Base-by-base conservation (phyloP, 768 basidiomycete species). In the Calocybe cyanea region DNA sequence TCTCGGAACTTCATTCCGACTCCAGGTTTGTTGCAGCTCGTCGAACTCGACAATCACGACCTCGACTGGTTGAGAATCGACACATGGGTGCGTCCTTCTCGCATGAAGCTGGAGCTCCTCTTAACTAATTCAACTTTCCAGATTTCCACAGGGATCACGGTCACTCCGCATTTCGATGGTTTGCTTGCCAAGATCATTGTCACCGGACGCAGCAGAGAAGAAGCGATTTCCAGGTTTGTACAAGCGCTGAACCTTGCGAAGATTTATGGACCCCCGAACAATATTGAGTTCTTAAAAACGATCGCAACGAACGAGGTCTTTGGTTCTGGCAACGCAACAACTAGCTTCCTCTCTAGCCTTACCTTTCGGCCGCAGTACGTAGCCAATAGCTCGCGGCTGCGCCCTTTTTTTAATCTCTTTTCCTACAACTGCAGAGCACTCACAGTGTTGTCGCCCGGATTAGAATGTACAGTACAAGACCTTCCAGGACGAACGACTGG, bases 111-210 rank as follows among this genome's bases (percentile, higher is more conserved):
- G n/a, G n/a, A n/a, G n/a, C n/a, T n/a, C n/a, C n/a, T n/a, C n/a
- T n/a, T n/a, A n/a, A 7, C 23, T 37, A 3, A 25, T 11, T 17
- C n/a, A 8, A 10, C 31, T 17, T 15, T 37, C 9, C 24, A 75
- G 76, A 60, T 78, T 21, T 70, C 74, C 4, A 77, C 72, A 1
- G 78, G 80, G 17, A 75, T 73, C 4, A 60, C 59, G 3, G 53
- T 83, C 8, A 79, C 77, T 3, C 70, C 75, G 0, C 72, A 70
- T 48, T 83, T 77, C 52, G 81, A 83, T 45, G 77, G 80, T 0
- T 66, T 83, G 0, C 63, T 83, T 3, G 75, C 70, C 55, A 87
- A 87, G 60, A 51, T 85, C 9, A 70, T 86, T 15, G 78, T 80
- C 3, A 66, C 68, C 1, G 81, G 71, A 0, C 13, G 56, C 1